Conservation (phyloP, 305 asterid species). For the Solanum hybrid region DNA sequence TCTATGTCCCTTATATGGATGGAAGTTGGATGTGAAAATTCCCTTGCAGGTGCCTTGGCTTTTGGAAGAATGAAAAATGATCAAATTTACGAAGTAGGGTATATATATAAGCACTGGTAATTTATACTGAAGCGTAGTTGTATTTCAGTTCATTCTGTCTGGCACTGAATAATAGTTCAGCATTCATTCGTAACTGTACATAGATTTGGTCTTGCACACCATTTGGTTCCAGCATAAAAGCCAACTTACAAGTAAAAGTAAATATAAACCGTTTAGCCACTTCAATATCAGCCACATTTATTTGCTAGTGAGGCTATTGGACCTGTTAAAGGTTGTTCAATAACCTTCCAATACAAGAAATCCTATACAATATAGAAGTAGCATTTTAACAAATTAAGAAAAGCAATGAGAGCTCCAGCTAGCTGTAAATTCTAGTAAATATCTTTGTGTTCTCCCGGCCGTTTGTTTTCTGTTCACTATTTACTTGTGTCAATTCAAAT, state of each 20-base stretch:
- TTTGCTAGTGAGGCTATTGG: not conserved
- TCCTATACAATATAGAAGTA: not conserved
- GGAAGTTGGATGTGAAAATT: not conserved
- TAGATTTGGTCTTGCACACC: not conserved
- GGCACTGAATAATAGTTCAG: not conserved
- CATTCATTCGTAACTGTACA: not conserved
- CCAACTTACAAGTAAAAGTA: not conserved
- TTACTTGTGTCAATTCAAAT: not conserved
- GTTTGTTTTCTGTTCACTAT: not conserved
- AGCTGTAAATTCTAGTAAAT: not conserved
- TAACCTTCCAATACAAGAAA: not conserved
- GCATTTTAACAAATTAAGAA: not conserved
- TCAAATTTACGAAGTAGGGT: not conserved
- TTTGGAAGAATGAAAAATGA: not conserved
- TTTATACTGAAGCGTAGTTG: not conserved
- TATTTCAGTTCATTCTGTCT: not conserved
- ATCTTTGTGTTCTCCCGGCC: not conserved
- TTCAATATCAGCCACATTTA: not conserved
- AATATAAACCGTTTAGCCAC: not conserved
- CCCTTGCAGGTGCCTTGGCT: not conserved
- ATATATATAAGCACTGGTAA: not conserved
- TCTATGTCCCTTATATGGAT: not conserved
- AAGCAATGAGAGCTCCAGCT: not conserved
- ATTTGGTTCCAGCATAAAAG: not conserved
- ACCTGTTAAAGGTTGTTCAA: not conserved